Percentiles rank a stretch among this genome's conserved stretches.
phyloP scores from a whole-genome alignment of 106 monocot species.

The Dendrobium catenatum region DNA sequence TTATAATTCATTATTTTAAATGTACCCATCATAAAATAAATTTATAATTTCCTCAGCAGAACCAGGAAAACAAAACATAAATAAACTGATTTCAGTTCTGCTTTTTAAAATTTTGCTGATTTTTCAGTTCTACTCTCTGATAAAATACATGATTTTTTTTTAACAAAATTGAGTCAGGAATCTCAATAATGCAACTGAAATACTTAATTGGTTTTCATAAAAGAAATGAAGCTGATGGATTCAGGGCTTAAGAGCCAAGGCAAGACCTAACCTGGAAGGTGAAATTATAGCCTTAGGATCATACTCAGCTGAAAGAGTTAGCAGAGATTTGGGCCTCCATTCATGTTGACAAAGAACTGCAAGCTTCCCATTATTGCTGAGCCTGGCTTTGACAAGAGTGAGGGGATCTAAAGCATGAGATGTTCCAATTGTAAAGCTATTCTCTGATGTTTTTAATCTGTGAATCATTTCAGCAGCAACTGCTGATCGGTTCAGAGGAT shows the following conservation, averaged over 20 bases:
- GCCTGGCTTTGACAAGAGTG: constrained; percentile 31
- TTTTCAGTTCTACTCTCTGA: too few relatives aligned
- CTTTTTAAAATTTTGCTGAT: too few relatives aligned
- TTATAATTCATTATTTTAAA: background rate
- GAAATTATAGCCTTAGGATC: constrained; percentile 21
- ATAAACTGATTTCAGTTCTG: background rate
- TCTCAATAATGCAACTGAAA: background rate
- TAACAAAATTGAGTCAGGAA: background rate
- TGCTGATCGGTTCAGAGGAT: constrained; percentile 21
- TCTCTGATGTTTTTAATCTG: constrained; percentile 23
- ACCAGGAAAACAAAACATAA: background rate
- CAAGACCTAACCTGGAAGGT: constrained; percentile 32
- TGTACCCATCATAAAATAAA: background rate
- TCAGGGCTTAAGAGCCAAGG: constrained; percentile 36
- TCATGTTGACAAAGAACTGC: constrained; percentile 29
- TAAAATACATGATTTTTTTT: background rate
- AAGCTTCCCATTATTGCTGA: constrained; percentile 31
- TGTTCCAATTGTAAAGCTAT: constrained; percentile 38
- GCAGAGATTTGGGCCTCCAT: constrained; percentile 51
- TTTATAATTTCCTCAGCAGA: background rate
- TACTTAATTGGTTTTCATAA: background rate
- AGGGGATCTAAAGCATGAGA: constrained; percentile 22
- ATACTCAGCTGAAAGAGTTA: constrained; percentile 46
- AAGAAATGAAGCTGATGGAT: background rate
- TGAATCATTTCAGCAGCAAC: constrained; percentile 43